Percentiles rank a stretch among this genome's conserved stretches.
Conservation (phyloP, 202 grass and related monocot genomes). For the Bolboschoenoplectus hybrid region DNA sequence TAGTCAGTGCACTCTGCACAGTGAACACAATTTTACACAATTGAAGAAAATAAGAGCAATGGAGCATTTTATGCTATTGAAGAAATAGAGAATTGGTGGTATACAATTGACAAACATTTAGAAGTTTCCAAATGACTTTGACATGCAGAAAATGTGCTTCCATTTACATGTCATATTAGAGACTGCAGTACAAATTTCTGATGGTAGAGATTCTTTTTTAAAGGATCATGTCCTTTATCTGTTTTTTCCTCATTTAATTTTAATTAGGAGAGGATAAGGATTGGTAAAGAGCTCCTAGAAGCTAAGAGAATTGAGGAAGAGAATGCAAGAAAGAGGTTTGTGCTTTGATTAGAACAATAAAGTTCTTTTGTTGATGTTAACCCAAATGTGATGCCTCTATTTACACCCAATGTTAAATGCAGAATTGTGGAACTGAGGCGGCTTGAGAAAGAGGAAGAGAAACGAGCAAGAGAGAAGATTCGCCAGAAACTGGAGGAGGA, state of each 20-base stretch:
- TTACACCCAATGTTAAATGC: conserved; percentile 17
- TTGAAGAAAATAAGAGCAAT: conserved; percentile 4
- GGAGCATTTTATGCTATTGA: background rate
- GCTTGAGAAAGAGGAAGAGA: conserved; percentile 97
- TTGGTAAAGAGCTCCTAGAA: conserved; percentile 93
- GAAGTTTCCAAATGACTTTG: conserved; percentile 7
- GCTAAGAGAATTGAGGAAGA: conserved; percentile 86
- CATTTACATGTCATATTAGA: conserved; percentile 7
- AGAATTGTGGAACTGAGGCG: conserved; percentile 82
- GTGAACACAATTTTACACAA: background rate
- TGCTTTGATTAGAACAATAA: conserved; percentile 32
- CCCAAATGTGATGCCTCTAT: conserved; percentile 16
- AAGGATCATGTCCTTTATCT: conserved; percentile 1
- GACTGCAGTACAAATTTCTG: background rate
- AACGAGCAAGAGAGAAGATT: conserved; percentile 85
- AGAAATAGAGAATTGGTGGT: background rate
- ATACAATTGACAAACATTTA: background rate
- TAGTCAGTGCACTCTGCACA: background rate
- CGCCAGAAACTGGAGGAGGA: conserved; percentile 90
- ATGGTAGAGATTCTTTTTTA: background rate
- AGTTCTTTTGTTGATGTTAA: conserved; percentile 27
- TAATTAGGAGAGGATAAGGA: conserved; percentile 76
- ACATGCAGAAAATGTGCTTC: conserved; percentile 1
- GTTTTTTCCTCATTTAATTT: conserved; percentile 34
- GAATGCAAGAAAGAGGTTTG: conserved; percentile 91